phyloP scores from a whole-genome alignment of 2,329 filamentous ascomycete genomes.

The Penicillium fuscoglaucum region DNA sequence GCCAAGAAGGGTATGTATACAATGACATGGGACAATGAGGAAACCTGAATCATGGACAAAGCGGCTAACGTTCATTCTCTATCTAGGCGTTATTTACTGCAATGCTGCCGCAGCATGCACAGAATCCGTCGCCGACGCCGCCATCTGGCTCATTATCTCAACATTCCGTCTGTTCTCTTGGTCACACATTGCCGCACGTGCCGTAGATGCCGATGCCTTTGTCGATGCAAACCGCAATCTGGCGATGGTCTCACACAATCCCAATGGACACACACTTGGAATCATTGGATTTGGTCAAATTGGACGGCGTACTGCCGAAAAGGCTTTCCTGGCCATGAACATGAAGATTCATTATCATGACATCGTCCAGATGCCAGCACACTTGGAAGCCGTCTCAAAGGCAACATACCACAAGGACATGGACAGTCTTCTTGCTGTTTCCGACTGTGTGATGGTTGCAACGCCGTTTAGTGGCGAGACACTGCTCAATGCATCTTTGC shows the following conservation, averaged over 20 bases:
- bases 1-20: slow-evolving; percentile 56
- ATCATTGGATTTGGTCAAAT: slow-evolving; percentile 70
- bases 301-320: slow-evolving; percentile 62
- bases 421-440: slow-evolving; percentile 44
- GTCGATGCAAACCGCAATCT: slow-evolving; percentile 60
- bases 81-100: slow-evolving; percentile 56
- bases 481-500: slow-evolving; percentile 44
- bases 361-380: slow-evolving; percentile 40
- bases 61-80: not conserved
- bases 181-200: slow-evolving; percentile 59
- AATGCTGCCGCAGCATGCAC: slow-evolving; percentile 70
- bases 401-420: slow-evolving; percentile 47
- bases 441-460: slow-evolving; percentile 52
- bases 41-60: not conserved
- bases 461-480: slow-evolving; percentile 47
- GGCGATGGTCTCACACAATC: slow-evolving; percentile 63
- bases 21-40: not conserved
- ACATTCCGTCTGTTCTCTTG: slow-evolving; percentile 69
- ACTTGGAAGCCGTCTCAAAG: slow-evolving; percentile 41
- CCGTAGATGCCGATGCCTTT: slow-evolving; percentile 51
- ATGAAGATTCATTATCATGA: slow-evolving; percentile 65
- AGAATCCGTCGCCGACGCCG: slow-evolving; percentile 72
- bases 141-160: slow-evolving; percentile 66
- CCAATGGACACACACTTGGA: slow-evolving; percentile 61
- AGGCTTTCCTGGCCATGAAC: slow-evolving; percentile 59